phyloP scores from a whole-genome alignment of 805 yeast genomes.

The Pichia exigua region DNA sequence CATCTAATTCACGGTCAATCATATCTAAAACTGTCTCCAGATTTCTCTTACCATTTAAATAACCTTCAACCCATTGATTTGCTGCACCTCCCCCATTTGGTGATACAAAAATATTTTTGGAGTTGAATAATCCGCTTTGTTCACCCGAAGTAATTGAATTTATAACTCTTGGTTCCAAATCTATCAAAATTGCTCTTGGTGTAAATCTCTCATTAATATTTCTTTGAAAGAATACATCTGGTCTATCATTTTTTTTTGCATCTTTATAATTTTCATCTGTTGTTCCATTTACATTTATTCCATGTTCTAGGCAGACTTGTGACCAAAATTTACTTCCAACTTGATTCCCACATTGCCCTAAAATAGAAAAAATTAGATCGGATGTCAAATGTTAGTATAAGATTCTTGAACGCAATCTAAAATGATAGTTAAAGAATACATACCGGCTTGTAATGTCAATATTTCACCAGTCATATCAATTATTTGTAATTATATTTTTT shows the following conservation, averaged over 20 bases:
- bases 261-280: slow-evolving; percentile 22
- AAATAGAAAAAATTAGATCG: neutral
- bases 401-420: neutral
- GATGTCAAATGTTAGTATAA: neutral
- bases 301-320: slow-evolving; percentile 82
- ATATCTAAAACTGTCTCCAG: slow-evolving; percentile 72
- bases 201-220: slow-evolving; percentile 67
- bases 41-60: slow-evolving; percentile 59
- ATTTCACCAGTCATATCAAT: slow-evolving; percentile 52
- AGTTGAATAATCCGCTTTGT: slow-evolving; percentile 56
- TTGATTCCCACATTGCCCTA: slow-evolving; percentile 95
- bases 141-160: slow-evolving; percentile 37
- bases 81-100: slow-evolving; percentile 92
- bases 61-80: slow-evolving; percentile 92
- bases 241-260: slow-evolving; percentile 52
- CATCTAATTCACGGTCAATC: slow-evolving; percentile 84
- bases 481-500: neutral
- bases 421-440: slow-evolving; percentile 9
- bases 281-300: slow-evolving; percentile 37
- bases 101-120: slow-evolving; percentile 71
- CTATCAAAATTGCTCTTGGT: slow-evolving; percentile 81
- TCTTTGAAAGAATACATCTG: slow-evolving; percentile 75
- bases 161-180: slow-evolving; percentile 86
- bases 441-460: slow-evolving; percentile 57
- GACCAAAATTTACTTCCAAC: slow-evolving; percentile 91